Conservation (phyloP, 129 eudicot genomes). For the Erigeron canadensis region DNA sequence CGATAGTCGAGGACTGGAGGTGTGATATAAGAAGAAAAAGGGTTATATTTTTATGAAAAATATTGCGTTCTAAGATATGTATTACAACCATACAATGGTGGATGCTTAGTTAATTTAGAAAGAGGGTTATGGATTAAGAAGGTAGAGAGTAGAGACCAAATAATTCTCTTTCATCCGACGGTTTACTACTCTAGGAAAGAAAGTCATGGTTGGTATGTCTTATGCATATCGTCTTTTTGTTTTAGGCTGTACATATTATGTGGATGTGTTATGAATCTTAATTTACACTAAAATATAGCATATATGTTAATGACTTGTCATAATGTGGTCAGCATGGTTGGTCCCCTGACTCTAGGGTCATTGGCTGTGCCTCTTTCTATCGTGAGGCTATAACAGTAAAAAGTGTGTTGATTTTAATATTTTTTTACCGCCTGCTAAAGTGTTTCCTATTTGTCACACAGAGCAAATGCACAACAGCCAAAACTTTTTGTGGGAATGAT, state of each 20-base stretch:
- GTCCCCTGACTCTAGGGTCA: neutral
- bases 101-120: too few species aligned
- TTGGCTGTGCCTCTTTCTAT: too few species aligned
- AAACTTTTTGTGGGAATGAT: slow-evolving; percentile 76
- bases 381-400: too few species aligned
- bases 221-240: neutral
- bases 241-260: neutral
- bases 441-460: slow-evolving; percentile 26
- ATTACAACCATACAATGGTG: too few species aligned
- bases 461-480: slow-evolving; percentile 75
- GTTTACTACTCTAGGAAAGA: neutral
- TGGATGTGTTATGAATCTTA: neutral
- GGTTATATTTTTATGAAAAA: too few species aligned
- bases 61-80: too few species aligned
- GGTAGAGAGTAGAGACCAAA: too few species aligned
- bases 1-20: too few species aligned
- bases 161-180: neutral
- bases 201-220: neutral
- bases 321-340: neutral
- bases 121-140: too few species aligned
- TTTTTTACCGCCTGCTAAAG: neutral
- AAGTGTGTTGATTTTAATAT: neutral
- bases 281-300: neutral
- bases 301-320: neutral
- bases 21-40: too few species aligned